Base-by-base conservation (phyloP, 441 rosid species). In the Aleurites moluccanus region DNA sequence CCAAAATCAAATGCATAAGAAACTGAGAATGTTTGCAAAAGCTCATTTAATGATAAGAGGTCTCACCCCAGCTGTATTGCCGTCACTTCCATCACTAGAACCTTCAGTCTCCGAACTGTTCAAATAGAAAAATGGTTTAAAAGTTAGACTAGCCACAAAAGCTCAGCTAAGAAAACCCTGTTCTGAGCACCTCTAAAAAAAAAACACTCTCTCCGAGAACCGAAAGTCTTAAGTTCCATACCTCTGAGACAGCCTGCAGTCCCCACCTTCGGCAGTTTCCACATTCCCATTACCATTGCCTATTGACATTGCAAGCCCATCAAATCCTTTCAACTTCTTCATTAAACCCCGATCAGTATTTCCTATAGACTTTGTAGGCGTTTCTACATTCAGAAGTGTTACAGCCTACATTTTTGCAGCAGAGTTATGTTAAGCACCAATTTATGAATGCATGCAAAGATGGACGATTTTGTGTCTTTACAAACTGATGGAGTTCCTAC, bases 301-400 rank as follows among this genome's bases (percentile, higher is more conserved):
- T 64, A 87, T 80, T 38, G 97, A 89, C 92, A 93, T 91, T 59
- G 92, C 94, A 81, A 93, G 93, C 44, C 92, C 92, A 76, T 90
- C 92, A 80, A 88, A 87, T 65, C 88, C 90, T 88, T 89, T 95
- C 61, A 91, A 80, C 85, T 95, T 95, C 89, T 90, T 92, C 88
- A 85, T 80, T 71, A 90, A 69, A 75, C 97, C 93, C 72, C 73
- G 84, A 55, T 86, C 89, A 28, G 86, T 75, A 73, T 84, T 87
- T 78, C 87, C 93, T 11, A 92, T 67, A 23, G 93, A 84, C 73
- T 93, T 95, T 49, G 88, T 81, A 38, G 91, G 92, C n/a, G 86
- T 83, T 74, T 89, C 97, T 45, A 69, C 77, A 64, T 75, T 78
- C 81, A 79, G 56, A 62, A 85, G 88, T 28, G 84, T 73, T 10